Base-by-base conservation (phyloP, 2,329 filamentous ascomycete species). In the Colletotrichum abscissum region DNA sequence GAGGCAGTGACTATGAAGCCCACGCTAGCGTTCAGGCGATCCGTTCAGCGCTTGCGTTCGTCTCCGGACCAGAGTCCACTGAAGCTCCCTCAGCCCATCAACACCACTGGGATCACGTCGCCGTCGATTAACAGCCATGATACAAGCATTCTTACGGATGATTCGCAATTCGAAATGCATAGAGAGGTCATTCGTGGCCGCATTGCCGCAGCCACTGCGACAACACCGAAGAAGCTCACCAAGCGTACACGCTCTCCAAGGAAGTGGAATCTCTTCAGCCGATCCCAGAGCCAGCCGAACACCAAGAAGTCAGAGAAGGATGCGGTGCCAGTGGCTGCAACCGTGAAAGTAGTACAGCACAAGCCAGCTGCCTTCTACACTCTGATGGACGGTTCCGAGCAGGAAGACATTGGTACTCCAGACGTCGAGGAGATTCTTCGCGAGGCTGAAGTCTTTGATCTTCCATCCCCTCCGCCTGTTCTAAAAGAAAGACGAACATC, bases 231-330 rank as follows among this genome's bases (percentile, higher is more conserved):
- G 80, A 92, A 91, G 79, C 80, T 90, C 26, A 84, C 86, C 26
- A 92, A 91, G 79, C 85, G 86, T 66, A 79, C 86, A 1, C 87
- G 85, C 56, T 90, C 88, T 30, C 89, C 90, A 28, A 86, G 88
- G 8, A 91, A 88, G 76, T 92, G 91, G 91, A 92, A 91, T 75
- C 79, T 92, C 14, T 92, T 92, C 76, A 86, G 90, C 62, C 85
- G 89, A 59, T 88, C 88, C 0, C 87, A 89, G 35, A 85, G 80
- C 46, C 82, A 85, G 55, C 77, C 84, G 3, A 59, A 65, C 22
- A 63, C 8, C 38, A 75, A 75, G 3, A 86, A 85, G 70, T 84
- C 84, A 72, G 79, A 79, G 19, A 78, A 82, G 5, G 82, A 84
- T 28, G 78, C 81, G 8, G 77, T 81, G 6, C 76, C 81, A 2